phyloP scores from a whole-genome alignment of 371 early-diverging fungal species.

The Mortierella sp. region DNA sequence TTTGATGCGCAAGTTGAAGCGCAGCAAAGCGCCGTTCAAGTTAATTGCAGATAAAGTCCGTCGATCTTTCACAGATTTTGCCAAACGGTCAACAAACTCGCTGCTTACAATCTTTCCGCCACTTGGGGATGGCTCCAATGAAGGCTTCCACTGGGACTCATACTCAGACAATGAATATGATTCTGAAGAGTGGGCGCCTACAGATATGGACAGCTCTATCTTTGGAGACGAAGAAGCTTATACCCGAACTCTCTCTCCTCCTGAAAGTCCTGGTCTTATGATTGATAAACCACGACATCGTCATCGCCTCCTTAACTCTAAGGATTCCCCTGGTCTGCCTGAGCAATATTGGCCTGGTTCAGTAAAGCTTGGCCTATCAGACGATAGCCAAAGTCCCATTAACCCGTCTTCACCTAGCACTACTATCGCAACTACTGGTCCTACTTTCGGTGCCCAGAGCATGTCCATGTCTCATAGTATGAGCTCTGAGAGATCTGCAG shows the following conservation, averaged over 20 bases:
- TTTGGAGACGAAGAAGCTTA: constrained; percentile 24
- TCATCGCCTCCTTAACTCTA: constrained; percentile 41
- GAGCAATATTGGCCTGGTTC: constrained; percentile 58
- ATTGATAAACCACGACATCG: constrained; percentile 2
- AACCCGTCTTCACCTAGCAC: constrained; percentile 21
- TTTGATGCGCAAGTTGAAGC: constrained; percentile 42
- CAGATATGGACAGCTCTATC: constrained; percentile 22
- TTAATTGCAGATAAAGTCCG: constrained; percentile 48
- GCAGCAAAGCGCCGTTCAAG: constrained; percentile 47
- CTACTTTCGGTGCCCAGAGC: not conserved
- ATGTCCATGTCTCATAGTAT: constrained; percentile 26
- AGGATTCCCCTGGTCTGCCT: constrained; percentile 20
- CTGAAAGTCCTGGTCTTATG: constrained; percentile 23
- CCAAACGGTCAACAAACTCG: constrained; percentile 34
- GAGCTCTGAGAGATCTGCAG: constrained; percentile 23
- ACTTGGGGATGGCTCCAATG: constrained; percentile 52
- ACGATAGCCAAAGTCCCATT: constrained; percentile 32
- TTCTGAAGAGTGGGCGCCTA: constrained; percentile 28
- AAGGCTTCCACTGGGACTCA: constrained; percentile 48
- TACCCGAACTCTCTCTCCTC: constrained; percentile 23
- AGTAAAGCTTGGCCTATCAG: constrained; percentile 18
- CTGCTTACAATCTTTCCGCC: constrained; percentile 52
- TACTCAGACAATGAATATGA: constrained; percentile 49
- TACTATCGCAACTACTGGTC: not conserved
- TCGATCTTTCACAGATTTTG: constrained; percentile 40